A percentile compares a stretch with the other conserved stretches of the same genome.
phyloP scores from a whole-genome alignment of 306 rosid species.

The Glycyrrhiza uralensis region DNA sequence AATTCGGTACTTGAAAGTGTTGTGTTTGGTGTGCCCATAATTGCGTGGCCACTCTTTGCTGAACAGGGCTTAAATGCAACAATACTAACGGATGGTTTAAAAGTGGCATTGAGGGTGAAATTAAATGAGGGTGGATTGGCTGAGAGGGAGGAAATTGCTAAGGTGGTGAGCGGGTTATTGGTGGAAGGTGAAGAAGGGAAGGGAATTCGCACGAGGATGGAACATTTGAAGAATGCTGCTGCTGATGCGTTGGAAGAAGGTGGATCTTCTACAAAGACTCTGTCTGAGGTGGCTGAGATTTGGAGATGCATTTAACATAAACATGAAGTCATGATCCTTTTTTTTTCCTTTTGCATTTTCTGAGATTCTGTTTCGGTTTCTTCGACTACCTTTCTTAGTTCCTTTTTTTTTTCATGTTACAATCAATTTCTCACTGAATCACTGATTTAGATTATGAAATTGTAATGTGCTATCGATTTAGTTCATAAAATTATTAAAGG shows the following conservation, averaged over 20 bases:
- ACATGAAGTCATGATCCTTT: too few relatives aligned
- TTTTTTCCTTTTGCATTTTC: too few relatives aligned
- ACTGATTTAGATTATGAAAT: too few relatives aligned
- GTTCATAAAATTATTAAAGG: too few relatives aligned
- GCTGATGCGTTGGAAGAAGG: background rate
- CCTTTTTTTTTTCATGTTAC: too few relatives aligned
- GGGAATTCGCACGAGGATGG: conserved; percentile 1
- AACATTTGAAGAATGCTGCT: conserved; percentile 19
- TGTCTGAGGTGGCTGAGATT: conserved; percentile 21
- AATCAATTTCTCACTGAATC: too few relatives aligned
- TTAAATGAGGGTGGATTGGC: conserved; percentile 11
- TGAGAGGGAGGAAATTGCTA: conserved; percentile 34
- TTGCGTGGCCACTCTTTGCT: conserved; percentile 39
- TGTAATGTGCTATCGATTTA: too few relatives aligned
- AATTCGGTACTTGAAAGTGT: conserved; percentile 33
- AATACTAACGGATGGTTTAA: background rate
- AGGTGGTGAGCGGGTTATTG: conserved; percentile 3
- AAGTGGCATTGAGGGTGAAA: conserved; percentile 39
- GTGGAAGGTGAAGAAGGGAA: conserved; percentile 33
- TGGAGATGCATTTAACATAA: background rate
- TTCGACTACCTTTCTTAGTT: too few relatives aligned
- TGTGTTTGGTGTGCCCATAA: conserved; percentile 20
- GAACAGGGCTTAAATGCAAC: conserved; percentile 29
- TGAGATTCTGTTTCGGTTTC: too few relatives aligned
- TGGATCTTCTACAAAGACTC: conserved; percentile 36